These are phyloP conservation scores for Immersiella caudata DNA, from an alignment of 495 filamentous ascomycete species.

Conservation along the genomic window DNA sequence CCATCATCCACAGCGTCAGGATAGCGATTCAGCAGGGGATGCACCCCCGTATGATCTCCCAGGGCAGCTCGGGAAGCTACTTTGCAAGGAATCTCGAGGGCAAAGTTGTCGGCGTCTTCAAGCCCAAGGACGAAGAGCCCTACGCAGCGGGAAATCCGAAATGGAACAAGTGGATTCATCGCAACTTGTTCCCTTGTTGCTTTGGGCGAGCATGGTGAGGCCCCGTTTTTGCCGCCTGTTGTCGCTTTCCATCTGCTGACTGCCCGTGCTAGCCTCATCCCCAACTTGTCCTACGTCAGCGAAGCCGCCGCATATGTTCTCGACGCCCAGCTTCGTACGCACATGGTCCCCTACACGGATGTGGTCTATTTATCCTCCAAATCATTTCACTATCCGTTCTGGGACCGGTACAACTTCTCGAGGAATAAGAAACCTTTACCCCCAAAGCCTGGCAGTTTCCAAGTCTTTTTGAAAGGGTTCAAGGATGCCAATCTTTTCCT, in stretches of 20 bases:
- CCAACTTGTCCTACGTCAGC: conserved; percentile 98
- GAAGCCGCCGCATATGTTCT: conserved; percentile 96
- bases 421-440: conserved; percentile 86
- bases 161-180: conserved; percentile 95
- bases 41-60: conserved; percentile 93
- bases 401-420: conserved; percentile 88
- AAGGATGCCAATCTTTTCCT: conserved; percentile 97
- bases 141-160: conserved; percentile 91
- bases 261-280: conserved; percentile 68
- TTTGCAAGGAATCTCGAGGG: conserved; percentile 91
- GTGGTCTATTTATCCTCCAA: conserved; percentile 93
- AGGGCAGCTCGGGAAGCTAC: conserved; percentile 96
- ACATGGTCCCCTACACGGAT: conserved; percentile 94
- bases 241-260: conserved; percentile 26
- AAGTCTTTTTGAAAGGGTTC: conserved; percentile 94
- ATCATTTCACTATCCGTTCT: conserved; percentile 97
- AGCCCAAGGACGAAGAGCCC: conserved; percentile 98
- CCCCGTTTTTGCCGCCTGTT: background rate
- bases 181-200: conserved; percentile 94
- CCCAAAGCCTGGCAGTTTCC: conserved; percentile 91
- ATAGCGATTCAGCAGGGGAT: conserved; percentile 87
- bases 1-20: conserved; percentile 85
- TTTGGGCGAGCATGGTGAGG: conserved; percentile 85
- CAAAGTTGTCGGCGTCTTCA: conserved; percentile 96
- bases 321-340: conserved; percentile 84